Base-by-base conservation (phyloP, 1,284 basidiomycete genomes). In the Psilocybe mexicana region DNA sequence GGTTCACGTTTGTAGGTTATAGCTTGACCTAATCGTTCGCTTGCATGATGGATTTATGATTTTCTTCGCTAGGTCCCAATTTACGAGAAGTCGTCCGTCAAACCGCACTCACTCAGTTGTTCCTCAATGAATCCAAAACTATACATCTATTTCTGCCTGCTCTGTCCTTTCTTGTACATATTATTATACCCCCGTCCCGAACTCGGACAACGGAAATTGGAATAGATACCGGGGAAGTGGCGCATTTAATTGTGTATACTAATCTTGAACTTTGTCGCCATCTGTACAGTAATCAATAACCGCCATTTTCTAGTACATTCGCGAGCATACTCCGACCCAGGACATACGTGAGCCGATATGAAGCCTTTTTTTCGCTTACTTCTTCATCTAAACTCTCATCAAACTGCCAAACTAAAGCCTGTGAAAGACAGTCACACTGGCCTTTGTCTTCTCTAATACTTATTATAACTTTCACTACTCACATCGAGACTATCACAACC, bases 1-100 rank as follows among this genome's bases (percentile, higher is more conserved):
- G 76, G 79, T 18, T 86, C 85, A 23, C 76, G 82, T 57, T 70
- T 85, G 84, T 86, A 64, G 71, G 85, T 80, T 11, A 40, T 40
- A 47, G 24, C 45, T 28, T 43, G 42, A 33, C 18, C 14, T 40
- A 10, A 23, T 23, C n/a, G 1, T 28, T 26, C 2, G 33, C 18
- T 35, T 25, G 52, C 26, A 46, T 26, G 33, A 46, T 11, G 26
- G 18, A 8, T 53, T 35, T 52, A 6, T 42, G 8, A 33, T 8
- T 33, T 33, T 50, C 55, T 12, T 30, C 12, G 35, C 35, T 12
- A 65, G 61, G 48, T 65, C 60, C 44, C 62, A 66, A 54, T 60
- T 66, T 47, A 50, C 50, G 3, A 55, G 57, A 25, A 61, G 56
- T 43, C 57, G 64, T 38, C 42, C 57, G 35, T 59, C 64, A n/a